Evolutionary conservation across 306 rosid genomes (phyloP).

Genomic region (Begonia masoniana): DNA sequence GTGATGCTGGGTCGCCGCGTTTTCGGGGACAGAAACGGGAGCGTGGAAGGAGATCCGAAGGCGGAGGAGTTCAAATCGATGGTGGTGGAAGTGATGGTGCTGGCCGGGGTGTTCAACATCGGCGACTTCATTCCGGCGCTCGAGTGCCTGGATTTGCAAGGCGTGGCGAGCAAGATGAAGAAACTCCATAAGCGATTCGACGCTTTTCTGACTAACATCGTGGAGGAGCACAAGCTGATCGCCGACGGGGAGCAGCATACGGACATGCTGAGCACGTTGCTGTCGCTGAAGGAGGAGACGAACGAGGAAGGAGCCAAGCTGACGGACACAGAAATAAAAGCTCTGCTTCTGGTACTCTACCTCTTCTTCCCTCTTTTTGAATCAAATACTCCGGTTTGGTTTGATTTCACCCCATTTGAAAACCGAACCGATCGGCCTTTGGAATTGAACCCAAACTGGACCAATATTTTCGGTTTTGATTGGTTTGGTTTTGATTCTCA

Average conservation of each 20-base stretch:
- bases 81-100: slow-evolving; percentile 52
- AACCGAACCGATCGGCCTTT: too few species aligned
- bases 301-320: too few species aligned
- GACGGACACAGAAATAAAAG: slow-evolving; percentile 23
- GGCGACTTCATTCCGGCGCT: slow-evolving; percentile 54
- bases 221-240: not conserved
- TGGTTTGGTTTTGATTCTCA: too few species aligned
- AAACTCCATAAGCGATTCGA: slow-evolving; percentile 45
- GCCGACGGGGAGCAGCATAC: too few species aligned
- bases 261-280: too few species aligned
- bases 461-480: too few species aligned
- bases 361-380: too few species aligned
- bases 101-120: slow-evolving; percentile 47
- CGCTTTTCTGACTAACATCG: slow-evolving; percentile 24
- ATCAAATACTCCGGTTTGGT: too few species aligned
- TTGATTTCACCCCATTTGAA: too few species aligned
- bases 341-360: slow-evolving; percentile 42
- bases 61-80: slow-evolving; percentile 60
- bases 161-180: slow-evolving; percentile 41
- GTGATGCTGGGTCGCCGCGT: slow-evolving; percentile 46
- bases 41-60: slow-evolving; percentile 22
- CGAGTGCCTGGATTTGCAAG: slow-evolving; percentile 54
- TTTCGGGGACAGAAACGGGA: slow-evolving; percentile 26
- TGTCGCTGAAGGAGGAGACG: too few species aligned
- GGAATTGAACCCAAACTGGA: too few species aligned